These are phyloP conservation scores for Auriscalpium orientale DNA, from an alignment of 768 basidiomycete genomes.

Conservation along the genomic window DNA sequence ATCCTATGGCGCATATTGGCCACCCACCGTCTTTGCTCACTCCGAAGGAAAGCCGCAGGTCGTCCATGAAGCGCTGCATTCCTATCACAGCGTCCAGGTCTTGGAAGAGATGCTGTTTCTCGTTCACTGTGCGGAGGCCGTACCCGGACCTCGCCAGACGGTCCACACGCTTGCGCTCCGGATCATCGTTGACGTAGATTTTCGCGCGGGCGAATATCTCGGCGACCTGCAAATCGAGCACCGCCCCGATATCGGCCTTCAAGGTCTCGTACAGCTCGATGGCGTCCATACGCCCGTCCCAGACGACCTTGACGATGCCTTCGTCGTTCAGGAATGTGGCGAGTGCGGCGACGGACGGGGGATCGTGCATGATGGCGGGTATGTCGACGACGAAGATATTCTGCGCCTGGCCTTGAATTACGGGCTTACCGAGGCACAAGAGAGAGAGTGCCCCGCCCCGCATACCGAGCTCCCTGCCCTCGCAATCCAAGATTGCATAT, in stretches of 20 bases:
- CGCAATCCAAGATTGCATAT: background rate
- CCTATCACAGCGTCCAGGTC: slow-evolving; percentile 26
- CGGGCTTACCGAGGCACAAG: background rate
- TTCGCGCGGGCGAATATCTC: slow-evolving; percentile 26
- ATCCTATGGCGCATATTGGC: background rate
- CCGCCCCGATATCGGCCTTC: slow-evolving; percentile 22
- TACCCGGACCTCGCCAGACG: background rate
- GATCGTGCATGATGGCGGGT: background rate
- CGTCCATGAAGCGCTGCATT: slow-evolving; percentile 23
- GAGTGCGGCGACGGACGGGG: background rate
- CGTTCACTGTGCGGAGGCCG: slow-evolving; percentile 18
- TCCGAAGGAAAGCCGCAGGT: slow-evolving; percentile 12
- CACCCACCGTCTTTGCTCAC: slow-evolving; percentile 23
- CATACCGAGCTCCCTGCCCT: background rate
- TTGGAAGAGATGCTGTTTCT: slow-evolving; percentile 19
- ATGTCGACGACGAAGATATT: background rate
- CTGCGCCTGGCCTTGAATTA: background rate
- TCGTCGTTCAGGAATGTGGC: slow-evolving; percentile 21
- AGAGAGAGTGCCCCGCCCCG: background rate
- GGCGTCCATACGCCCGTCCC: slow-evolving; percentile 36
- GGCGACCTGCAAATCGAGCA: slow-evolving; percentile 36
- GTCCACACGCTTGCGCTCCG: background rate
- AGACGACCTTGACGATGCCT: slow-evolving; percentile 30
- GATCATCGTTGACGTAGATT: slow-evolving; percentile 10
- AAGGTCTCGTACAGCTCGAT: slow-evolving; percentile 26